Conservation (phyloP, 2,329 filamentous ascomycete genomes). For the Fusarium hainanense region DNA sequence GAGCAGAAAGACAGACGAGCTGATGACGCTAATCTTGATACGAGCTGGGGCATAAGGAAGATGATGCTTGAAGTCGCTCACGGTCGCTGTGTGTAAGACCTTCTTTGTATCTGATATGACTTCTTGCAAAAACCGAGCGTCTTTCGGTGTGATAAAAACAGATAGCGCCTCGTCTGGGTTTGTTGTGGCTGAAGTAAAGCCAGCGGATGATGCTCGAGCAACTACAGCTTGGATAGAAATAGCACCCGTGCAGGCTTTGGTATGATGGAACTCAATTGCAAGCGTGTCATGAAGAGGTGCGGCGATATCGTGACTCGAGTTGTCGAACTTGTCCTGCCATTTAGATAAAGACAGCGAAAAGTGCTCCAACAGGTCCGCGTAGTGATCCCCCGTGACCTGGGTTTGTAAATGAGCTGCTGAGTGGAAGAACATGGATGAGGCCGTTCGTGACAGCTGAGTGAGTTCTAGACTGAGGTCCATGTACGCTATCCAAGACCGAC, state of each 20-base stretch:
- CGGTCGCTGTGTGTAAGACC: conserved; percentile 29
- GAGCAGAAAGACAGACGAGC: conserved; percentile 39
- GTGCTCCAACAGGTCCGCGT: conserved; percentile 33
- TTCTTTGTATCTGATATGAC: conserved; percentile 36
- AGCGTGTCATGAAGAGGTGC: conserved; percentile 21
- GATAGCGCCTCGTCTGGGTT: conserved; percentile 21
- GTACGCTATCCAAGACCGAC: conserved; percentile 18
- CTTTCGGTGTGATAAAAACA: conserved; percentile 29
- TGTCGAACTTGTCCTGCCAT: conserved; percentile 29
- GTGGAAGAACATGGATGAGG: conserved; percentile 41
- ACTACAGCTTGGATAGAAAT: conserved; percentile 41
- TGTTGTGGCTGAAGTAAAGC: not conserved
- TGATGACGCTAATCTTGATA: conserved; percentile 36
- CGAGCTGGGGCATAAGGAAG: conserved; percentile 35
- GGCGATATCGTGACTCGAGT: conserved; percentile 5
- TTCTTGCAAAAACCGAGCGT: conserved; percentile 34
- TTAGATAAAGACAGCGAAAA: conserved; percentile 23
- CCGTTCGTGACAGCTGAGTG: conserved; percentile 30
- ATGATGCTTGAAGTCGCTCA: conserved; percentile 17
- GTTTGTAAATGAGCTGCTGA: conserved; percentile 29
- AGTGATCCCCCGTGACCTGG: conserved; percentile 34
- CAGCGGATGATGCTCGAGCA: conserved; percentile 20
- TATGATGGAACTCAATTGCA: conserved; percentile 35
- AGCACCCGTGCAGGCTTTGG: conserved; percentile 36
- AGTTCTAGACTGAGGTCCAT: conserved; percentile 36